A percentile compares a stretch with the other conserved stretches of the same genome.
phyloP scores from a whole-genome alignment of 2,329 filamentous ascomycete genomes.

The Aspergillus luchuensis region DNA sequence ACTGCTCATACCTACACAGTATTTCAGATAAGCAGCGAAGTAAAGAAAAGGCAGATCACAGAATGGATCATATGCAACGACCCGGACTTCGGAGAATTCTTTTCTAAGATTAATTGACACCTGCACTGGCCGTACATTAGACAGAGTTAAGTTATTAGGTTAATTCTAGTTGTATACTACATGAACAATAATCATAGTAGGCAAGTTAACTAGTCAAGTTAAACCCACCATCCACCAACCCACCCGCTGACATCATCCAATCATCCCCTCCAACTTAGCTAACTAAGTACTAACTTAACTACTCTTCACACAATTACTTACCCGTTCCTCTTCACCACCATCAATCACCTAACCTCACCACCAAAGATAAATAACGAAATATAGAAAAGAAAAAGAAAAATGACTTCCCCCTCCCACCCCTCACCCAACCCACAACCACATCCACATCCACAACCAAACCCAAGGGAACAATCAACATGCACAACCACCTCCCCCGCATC shows the following conservation, averaged over 20 bases:
- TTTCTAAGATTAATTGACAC: too few relatives aligned
- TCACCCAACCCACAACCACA: constrained; percentile 4
- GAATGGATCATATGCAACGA: too few relatives aligned
- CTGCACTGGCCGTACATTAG: too few relatives aligned
- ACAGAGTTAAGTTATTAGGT: too few relatives aligned
- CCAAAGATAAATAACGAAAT: constrained; percentile 49
- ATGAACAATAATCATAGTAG: too few relatives aligned
- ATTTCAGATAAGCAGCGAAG: too few relatives aligned
- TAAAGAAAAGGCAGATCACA: too few relatives aligned
- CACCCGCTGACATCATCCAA: constrained; percentile 34
- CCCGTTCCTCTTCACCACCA: constrained; percentile 51
- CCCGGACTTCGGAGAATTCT: too few relatives aligned
- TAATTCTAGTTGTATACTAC: too few relatives aligned
- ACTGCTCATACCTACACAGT: too few relatives aligned
- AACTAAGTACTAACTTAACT: background rate
- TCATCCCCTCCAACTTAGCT: constrained; percentile 5
- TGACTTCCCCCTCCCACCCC: constrained; percentile 16
- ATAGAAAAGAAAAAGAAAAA: constrained; percentile 1
- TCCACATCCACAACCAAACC: constrained; percentile 1
- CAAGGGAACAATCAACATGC: constrained; percentile 7
- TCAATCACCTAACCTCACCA: constrained; percentile 60
- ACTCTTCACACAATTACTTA: constrained; percentile 4
- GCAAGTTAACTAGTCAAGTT: too few relatives aligned
- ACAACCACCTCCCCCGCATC: constrained; percentile 65
- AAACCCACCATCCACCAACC: background rate